Evolutionary conservation across 2,329 filamentous ascomycete genomes (phyloP), one percentile per base, ranked within the genome.

Genomic region (Rhinocladiella similis): DNA sequence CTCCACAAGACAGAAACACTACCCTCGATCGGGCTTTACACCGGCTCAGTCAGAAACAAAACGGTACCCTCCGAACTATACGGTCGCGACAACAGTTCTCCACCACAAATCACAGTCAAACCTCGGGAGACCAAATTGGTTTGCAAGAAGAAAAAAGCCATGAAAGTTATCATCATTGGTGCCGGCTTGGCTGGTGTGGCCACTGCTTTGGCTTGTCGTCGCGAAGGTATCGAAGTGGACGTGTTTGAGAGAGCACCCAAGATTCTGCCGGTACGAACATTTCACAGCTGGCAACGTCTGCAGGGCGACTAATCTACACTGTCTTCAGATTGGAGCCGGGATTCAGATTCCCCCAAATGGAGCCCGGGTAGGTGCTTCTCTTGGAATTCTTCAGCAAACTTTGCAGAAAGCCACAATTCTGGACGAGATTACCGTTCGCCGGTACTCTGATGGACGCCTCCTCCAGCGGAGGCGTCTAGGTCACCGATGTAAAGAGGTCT

Each of bases 181-280:
- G 73, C 72, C 14, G 74, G 75, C 3, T 67, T 77, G 16, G 73
- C 71, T 1, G 74, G 74, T 12, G 66, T 77, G 7, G 73, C 74
- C 14, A 67, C 65, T 48, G 63, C 66, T 10, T 63, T 68, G 14
- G 57, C 64, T 5, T 65, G 66, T 54, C 54, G 63, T 1, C 61
- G 47, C 3, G 46, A 57, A 51, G 63, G 3, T 57, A 22, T 67
- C 9, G 35, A 63, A 2, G 66, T 68, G 1, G 13, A 49, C 13
- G 39, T 69, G 5, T 53, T 69, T 1, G 67, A 69, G 46, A 47
- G 54, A 14, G 53, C 59, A 1, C 9, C 50, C 1, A 43, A 63
- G 18, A 50, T 66, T 14, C 19, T 42, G 12, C 52, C 66, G 16
- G 47, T 49, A 29, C 27, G 16, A 19, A 38, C 3, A 16, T 36